These are phyloP conservation scores for Rhizopogon vulgaris DNA, from an alignment of 768 basidiomycete genomes.

Conservation along the genomic window DNA sequence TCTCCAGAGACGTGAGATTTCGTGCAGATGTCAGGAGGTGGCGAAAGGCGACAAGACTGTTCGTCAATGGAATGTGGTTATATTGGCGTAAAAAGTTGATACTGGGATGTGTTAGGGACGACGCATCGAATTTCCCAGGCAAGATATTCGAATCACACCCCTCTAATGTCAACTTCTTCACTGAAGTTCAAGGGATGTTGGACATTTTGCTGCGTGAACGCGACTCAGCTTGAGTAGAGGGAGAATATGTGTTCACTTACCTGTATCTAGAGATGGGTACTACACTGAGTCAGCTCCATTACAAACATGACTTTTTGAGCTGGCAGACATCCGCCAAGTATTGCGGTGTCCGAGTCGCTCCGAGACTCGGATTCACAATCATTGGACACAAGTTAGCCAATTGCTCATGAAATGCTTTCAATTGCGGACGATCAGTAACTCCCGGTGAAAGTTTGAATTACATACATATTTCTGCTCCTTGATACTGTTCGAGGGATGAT, in stretches of 20 bases:
- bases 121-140: not conserved
- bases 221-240: not conserved
- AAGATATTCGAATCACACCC: not conserved
- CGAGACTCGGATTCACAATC: too few species aligned
- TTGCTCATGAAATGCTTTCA: too few species aligned
- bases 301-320: not conserved
- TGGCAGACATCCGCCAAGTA: not conserved
- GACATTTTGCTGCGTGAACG: not conserved
- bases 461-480: too few species aligned
- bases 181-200: not conserved
- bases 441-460: too few species aligned
- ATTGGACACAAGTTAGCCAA: too few species aligned
- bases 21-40: not conserved
- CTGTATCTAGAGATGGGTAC: not conserved
- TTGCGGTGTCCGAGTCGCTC: too few species aligned
- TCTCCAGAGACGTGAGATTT: not conserved
- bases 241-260: not conserved
- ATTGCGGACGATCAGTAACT: too few species aligned
- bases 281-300: not conserved
- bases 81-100: not conserved
- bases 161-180: not conserved
- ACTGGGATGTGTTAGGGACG: not conserved
- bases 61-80: not conserved
- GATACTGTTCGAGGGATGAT: too few species aligned
- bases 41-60: not conserved